These are phyloP conservation scores for Theileria sp. DNA, from an alignment of 169 alveolate species.

Conservation along the genomic window DNA sequence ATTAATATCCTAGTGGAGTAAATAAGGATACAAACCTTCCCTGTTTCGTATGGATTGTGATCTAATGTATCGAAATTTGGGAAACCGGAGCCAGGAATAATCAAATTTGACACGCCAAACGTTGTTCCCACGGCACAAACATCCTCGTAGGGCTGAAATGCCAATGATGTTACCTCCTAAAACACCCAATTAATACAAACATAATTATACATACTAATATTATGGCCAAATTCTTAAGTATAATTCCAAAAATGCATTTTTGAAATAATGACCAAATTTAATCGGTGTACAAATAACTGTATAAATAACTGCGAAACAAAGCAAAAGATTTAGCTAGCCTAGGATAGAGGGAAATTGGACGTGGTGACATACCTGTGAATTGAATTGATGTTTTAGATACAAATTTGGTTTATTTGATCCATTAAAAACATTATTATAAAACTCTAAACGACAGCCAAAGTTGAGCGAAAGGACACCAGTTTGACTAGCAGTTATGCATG, in stretches of 20 bases:
- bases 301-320: no score
- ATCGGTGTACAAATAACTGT: no score
- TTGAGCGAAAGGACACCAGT: constrained; percentile 56
- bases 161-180: constrained; percentile 71
- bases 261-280: no score
- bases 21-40: constrained; percentile 36
- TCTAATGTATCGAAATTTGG: constrained; percentile 89
- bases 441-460: constrained; percentile 62
- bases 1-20: background rate
- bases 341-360: background rate
- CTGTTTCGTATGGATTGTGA: constrained; percentile 78
- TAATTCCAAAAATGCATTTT: background rate
- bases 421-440: constrained; percentile 43
- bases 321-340: background rate
- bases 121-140: constrained; percentile 89
- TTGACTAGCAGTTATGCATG: constrained; percentile 49
- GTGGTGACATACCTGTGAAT: constrained; percentile 32
- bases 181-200: background rate
- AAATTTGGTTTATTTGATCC: constrained; percentile 58
- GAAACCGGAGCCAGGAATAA: constrained; percentile 93
- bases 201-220: background rate
- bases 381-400: constrained; percentile 68
- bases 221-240: background rate
- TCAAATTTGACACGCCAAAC: constrained; percentile 83
- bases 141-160: constrained; percentile 93